Evolutionary conservation across 2,329 filamentous ascomycete species (phyloP), one percentile per base, ranked within the genome.

Genomic region (Thermothelomyces thermophilus): DNA sequence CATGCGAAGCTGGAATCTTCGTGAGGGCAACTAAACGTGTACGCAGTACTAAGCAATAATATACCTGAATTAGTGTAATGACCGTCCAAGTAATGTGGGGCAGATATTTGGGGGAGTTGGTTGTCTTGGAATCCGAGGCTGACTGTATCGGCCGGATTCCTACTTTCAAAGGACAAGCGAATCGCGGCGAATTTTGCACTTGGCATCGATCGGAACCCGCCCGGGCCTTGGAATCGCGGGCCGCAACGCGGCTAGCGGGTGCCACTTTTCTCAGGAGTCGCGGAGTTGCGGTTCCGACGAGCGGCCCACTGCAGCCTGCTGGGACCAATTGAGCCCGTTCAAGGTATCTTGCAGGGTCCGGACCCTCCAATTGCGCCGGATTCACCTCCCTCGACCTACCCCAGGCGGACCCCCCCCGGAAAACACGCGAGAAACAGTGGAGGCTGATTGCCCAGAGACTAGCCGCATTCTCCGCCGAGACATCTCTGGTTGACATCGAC

Each of bases 181-280:
- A 56, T 55, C 47, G 51, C 40, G 37, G 47, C 28, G 39, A n/a
- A 14, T 42, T 40, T 33, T 10, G 16, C 33, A 35, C 31, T 10
- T 28, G 33, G 33, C 33, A 35, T 5, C 33, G 24, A 22, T 56
- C 41, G 52, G 52, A 39, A 36, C 30, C 36, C 41, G 43, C 49
- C 46, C 46, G 54, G 50, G 45, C 34, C 50, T 51, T 52, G 57
- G 60, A 61, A 62, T 53, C 42, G 58, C 60, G 60, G 60, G 52
- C 60, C 60, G 60, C 33, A 47, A 61, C 56, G 58, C 58, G 58
- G 56, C 57, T 53, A 52, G 52, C 46, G 54, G 58, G 58, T 46
- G 54, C 55, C 58, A 57, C 52, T 60, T 50, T 30, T 49, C 57
- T 53, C 58, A 60, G 60, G 60, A 58, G 59, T 60, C 56, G 58